Conservation (phyloP, 768 basidiomycete species). For the Daedaleopsis sinensis region DNA sequence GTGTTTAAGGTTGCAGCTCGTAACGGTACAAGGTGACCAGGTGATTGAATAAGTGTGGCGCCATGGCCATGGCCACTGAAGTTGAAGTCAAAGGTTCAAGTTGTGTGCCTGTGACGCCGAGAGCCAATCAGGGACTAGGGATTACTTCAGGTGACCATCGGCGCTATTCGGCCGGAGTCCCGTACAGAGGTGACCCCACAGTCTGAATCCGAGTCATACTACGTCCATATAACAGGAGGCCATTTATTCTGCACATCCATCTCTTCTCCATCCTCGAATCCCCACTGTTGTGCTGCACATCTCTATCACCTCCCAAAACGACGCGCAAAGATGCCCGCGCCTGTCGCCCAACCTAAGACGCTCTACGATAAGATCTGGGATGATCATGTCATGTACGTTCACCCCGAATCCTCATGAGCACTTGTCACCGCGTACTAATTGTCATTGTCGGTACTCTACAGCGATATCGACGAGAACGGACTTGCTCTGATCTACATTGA, state of each 20-base stretch:
- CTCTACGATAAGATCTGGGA: slow-evolving; percentile 99
- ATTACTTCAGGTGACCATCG: slow-evolving; percentile 8
- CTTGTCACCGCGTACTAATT: not conserved
- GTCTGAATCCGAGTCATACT: slow-evolving; percentile 13
- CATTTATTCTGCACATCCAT: not conserved
- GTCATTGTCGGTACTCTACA: slow-evolving; percentile 30
- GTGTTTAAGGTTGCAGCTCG: too few relatives aligned
- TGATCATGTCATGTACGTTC: slow-evolving; percentile 86
- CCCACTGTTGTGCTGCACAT: not conserved
- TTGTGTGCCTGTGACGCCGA: not conserved
- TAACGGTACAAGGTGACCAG: too few relatives aligned
- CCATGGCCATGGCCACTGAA: too few relatives aligned
- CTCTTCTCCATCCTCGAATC: not conserved
- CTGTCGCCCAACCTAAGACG: slow-evolving; percentile 72
- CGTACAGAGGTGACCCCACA: slow-evolving; percentile 5
- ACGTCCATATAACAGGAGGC: not conserved
- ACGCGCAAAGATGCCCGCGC: slow-evolving; percentile 50
- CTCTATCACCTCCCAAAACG: not conserved
- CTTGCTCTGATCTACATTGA: slow-evolving; percentile 78
- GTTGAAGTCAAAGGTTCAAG: too few relatives aligned
- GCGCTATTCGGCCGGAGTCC: slow-evolving; percentile 13
- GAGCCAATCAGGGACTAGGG: slow-evolving; percentile 1
- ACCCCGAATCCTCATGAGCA: not conserved
- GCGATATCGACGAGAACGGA: slow-evolving; percentile 74
- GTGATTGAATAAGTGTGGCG: too few relatives aligned